Conservation (phyloP, 257 asterid species). For the Solanum neorickii region DNA sequence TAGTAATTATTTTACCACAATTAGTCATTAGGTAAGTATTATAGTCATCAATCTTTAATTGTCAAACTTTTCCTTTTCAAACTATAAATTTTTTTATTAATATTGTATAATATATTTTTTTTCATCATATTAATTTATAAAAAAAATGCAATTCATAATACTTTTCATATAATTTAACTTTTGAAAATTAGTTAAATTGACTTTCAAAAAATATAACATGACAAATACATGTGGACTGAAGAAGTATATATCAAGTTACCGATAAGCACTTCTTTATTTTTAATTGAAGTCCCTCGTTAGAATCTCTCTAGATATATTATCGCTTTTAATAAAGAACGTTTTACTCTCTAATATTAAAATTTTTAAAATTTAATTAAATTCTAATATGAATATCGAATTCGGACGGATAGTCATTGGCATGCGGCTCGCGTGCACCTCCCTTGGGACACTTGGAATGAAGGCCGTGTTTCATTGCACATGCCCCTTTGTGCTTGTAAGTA, state of each 20-base stretch:
- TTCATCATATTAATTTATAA: no score
- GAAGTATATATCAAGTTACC: neutral
- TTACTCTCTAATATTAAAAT: fast-evolving
- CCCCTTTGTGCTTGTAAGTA: neutral
- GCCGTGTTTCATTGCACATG: slow-evolving; percentile 23
- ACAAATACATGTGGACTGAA: fast-evolving
- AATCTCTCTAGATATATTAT: neutral
- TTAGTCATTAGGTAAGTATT: neutral
- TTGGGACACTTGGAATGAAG: slow-evolving; percentile 10
- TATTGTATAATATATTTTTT: no score
- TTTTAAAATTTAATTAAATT: no score
- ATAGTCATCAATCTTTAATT: no score
- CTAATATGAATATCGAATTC: neutral
- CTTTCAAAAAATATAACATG: fast-evolving
- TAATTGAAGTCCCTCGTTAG: neutral
- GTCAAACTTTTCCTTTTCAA: no score
- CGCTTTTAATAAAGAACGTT: fast-evolving
- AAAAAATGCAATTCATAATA: no score
- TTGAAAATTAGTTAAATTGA: no score
- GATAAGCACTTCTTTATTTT: neutral
- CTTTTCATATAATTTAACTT: no score
- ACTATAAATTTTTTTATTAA: fast-evolving
- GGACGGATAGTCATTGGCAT: neutral
- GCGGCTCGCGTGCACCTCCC: neutral
- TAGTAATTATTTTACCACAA: neutral